A percentile compares a stretch with the other conserved stretches of the same genome.
Conservation (phyloP, 495 filamentous ascomycete species). For the Cercophora sp. region DNA sequence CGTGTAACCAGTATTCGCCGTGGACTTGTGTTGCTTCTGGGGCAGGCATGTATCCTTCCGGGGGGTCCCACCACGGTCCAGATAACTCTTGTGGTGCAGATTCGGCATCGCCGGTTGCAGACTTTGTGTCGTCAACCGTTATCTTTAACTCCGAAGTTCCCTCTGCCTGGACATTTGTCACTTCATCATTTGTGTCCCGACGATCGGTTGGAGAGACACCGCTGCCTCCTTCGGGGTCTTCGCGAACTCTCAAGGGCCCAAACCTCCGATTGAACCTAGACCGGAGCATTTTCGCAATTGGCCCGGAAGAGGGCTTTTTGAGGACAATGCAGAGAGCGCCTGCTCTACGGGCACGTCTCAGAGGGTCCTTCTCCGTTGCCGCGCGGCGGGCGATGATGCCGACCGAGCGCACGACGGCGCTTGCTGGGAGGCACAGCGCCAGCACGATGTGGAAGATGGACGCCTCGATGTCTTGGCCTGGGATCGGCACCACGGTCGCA, state of each 20-base stretch:
- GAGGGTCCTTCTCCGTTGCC: background rate
- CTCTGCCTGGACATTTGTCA: no score
- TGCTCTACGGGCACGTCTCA: background rate
- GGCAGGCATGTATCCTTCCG: background rate
- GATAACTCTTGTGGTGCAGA: background rate
- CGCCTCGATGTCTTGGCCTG: background rate
- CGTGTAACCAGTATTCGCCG: background rate
- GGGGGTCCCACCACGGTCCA: background rate
- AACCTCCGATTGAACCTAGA: background rate
- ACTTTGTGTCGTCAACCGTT: no score
- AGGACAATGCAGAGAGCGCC: background rate
- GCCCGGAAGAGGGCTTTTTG: background rate
- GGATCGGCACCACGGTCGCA: background rate
- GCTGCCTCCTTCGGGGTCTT: background rate
- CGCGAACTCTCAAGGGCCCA: background rate
- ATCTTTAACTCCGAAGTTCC: no score
- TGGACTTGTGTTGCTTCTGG: background rate
- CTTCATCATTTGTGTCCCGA: no score
- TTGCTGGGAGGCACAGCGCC: background rate
- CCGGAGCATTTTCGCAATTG: no score
- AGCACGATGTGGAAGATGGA: background rate
- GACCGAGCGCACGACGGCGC: background rate
- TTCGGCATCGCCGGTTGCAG: no score
- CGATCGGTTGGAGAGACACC: no score
- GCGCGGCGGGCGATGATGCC: background rate